Base-by-base conservation (phyloP, 2,329 filamentous ascomycete genomes). In the Piedraia hortae region DNA sequence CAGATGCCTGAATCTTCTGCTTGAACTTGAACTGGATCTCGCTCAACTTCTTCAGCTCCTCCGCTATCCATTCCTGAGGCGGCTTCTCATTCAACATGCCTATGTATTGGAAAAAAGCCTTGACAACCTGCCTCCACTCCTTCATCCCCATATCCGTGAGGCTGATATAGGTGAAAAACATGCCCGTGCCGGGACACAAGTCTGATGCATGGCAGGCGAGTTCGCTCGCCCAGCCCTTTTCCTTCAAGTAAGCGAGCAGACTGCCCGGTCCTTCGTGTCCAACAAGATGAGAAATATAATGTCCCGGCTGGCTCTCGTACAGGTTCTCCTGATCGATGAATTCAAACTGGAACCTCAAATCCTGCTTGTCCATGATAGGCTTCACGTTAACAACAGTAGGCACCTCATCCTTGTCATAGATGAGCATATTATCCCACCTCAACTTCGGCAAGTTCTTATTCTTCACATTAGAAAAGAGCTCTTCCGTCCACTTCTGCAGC, bases 21-120 rank as follows among this genome's bases (percentile, higher is more conserved):
- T 68, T 75, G 48, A 89, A 97, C 32, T 72, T 74, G 55, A 97
- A 97, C 34, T 89, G 73, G 7, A 93, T 75, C 33, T 93, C 80
- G 19, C 73, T 68, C 49, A 93, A 66, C 16, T 68, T 67, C 45
- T 78, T 82, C 44, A 85, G 72, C 46, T 97, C 85, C 14, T 89
- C 63, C 27, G 85, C 80, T 26, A 93, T 78, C 85, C 85, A 93
- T 42, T 88, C 56, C 33, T 88, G 70, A 0, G 82, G 80, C 4
- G 70, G 61, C 2, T 59, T 57, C 35, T 89, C 73, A 30, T 65
- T 66, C 25, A 97, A 59, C 43, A 97, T 61, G 6, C 77, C 66
- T 30, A 93, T 66, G 37, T 97, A 97, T 42, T 89, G 70, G 49
- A 91, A 91, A 29, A 90, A 59, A 14, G 68, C 62, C 44, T 80